Evolutionary conservation across 2,329 filamentous ascomycete species (phyloP).

Genomic region (Magnaporthiopsis poae): DNA sequence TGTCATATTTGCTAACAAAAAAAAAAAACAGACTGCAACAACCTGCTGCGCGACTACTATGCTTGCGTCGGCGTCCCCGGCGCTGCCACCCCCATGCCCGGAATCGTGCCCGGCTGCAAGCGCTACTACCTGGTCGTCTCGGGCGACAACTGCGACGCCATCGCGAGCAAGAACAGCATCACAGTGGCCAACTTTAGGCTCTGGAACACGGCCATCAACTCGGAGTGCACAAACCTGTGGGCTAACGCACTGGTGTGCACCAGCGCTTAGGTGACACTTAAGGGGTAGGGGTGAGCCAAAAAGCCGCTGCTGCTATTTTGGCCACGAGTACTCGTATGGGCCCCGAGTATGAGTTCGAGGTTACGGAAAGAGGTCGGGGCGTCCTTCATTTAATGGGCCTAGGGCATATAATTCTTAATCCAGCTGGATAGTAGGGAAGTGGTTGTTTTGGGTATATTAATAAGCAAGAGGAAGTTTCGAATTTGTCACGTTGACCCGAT

Average conservation of each 20-base stretch:
- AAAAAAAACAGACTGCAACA: constrained; percentile 7
- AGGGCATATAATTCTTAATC: no score
- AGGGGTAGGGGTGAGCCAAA: no score
- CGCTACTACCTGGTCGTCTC: constrained; percentile 21
- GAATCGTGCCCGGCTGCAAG: constrained; percentile 17
- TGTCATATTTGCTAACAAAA: no score
- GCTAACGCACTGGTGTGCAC: constrained; percentile 11
- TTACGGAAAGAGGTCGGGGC: no score
- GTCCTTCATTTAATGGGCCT: no score
- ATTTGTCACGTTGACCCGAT: no score
- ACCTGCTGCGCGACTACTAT: constrained; percentile 8
- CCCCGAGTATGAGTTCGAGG: no score
- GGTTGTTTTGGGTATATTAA: no score
- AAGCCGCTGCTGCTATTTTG: no score
- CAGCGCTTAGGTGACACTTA: not conserved
- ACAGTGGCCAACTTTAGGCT: constrained; percentile 6
- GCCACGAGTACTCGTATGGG: no score
- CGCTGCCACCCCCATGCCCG: constrained; percentile 6
- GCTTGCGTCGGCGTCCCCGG: constrained; percentile 5
- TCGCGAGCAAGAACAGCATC: constrained; percentile 10
- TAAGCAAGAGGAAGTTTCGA: no score
- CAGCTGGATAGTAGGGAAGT: no score
- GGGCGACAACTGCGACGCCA: constrained; percentile 23
- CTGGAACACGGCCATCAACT: constrained; percentile 14
- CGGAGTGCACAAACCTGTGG: constrained; percentile 15